Conservation (phyloP, 2,329 filamentous ascomycete species). For the Monosporascus sp. region DNA sequence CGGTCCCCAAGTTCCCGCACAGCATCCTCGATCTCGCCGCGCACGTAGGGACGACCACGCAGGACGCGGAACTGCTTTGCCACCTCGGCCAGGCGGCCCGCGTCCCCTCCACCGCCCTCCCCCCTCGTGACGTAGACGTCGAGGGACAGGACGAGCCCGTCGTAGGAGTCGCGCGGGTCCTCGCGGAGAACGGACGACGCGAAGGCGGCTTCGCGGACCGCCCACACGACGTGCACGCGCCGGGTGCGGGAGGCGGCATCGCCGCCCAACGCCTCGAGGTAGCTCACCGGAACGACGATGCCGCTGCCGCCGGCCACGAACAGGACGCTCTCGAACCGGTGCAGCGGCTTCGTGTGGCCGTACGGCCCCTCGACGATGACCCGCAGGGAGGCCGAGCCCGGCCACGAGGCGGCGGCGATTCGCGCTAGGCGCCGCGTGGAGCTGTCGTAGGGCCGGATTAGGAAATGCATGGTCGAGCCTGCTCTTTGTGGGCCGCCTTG, state of each 20-base stretch:
- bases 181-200: constrained; percentile 27
- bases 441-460: constrained; percentile 41
- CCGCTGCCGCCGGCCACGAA: constrained; percentile 42
- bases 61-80: constrained; percentile 14
- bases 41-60: constrained; percentile 28
- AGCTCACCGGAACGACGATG: constrained; percentile 36
- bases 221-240: constrained; percentile 34
- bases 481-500: neutral
- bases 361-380: constrained; percentile 42
- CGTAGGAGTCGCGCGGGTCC: constrained; percentile 26
- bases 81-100: neutral
- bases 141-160: constrained; percentile 23
- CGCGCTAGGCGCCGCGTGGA: constrained; percentile 35
- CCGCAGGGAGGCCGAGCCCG: constrained; percentile 21
- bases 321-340: constrained; percentile 32
- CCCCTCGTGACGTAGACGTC: constrained; percentile 30
- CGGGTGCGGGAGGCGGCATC: constrained; percentile 4
- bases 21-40: constrained; percentile 24
- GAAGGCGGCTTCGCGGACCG: constrained; percentile 35
- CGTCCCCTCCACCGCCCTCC: neutral
- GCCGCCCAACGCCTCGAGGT: constrained; percentile 25
- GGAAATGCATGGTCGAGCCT: constrained; percentile 29
- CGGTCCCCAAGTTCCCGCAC: constrained; percentile 10
- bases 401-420: constrained; percentile 19
- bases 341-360: constrained; percentile 33